Evolutionary conservation across 768 basidiomycete species (phyloP), one percentile per base, ranked within the genome.

Genomic region (Galerina marginata): DNA sequence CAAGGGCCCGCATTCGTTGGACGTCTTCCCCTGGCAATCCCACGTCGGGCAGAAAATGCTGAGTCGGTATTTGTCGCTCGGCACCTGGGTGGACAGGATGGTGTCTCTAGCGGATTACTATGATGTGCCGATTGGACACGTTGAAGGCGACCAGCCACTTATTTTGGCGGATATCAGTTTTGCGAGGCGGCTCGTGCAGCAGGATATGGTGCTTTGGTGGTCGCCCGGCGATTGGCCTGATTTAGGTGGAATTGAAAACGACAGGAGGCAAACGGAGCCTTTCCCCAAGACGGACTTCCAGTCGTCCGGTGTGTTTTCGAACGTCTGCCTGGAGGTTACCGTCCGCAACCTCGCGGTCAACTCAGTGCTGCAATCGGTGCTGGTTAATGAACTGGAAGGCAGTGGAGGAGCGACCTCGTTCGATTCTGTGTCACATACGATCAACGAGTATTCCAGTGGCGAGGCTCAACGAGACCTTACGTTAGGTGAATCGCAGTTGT

Each of bases 191-290:
- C 76, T 99, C 54, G 78, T 90, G 33, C 87, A 89, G 48, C 93
- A 98, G 63, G 97, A 99, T 68, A 87, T 93, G 69, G 81, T 98
- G 3, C 79, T 99, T 3, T 99, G 97, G 97, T 99, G 97, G 97
- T 96, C 97, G 9, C 83, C 90, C 2, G 86, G 89, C 3, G 87
- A 93, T 33, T 84, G 85, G 16, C 96, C 97, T 3, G 97, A 99
- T 75, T 81, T 99, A 0, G 97, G 97, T 37, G 97, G 97, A 3
- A 84, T 90, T 51, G 95, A 99, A 71, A 87, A 93, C 48, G 96
- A 99, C 73, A 84, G 83, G 54, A 82, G 89, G 47, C 85, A 87
- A 0, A 76, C 82, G 1, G 92, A 93, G 59, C 95, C 96, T 45
- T 77, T 93, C 25, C 86, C 88, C 11, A 89, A 87, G 59, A 92